phyloP scores from a whole-genome alignment of 179 eudicot genomes.

The Camellia oleifera region DNA sequence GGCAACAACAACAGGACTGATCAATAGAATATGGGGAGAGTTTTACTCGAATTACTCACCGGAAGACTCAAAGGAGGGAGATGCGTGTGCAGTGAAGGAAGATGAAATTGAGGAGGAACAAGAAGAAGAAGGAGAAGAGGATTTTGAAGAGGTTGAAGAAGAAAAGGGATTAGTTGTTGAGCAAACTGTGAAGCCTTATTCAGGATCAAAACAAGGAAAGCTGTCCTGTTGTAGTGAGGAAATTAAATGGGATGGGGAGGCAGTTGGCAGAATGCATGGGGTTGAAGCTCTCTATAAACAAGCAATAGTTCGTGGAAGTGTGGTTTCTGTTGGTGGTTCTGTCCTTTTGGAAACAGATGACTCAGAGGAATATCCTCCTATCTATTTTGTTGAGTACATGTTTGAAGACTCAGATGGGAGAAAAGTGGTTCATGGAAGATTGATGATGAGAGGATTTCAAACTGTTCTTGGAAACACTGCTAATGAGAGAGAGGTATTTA shows the following conservation, averaged over 20 bases:
- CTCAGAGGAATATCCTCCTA: slow-evolving; percentile 35
- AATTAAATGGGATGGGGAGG: slow-evolving; percentile 65
- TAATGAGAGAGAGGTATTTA: slow-evolving; percentile 81
- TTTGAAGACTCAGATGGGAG: slow-evolving; percentile 62
- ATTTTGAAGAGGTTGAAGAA: slow-evolving; percentile 39
- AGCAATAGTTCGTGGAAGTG: slow-evolving; percentile 56
- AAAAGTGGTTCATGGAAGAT: slow-evolving; percentile 81
- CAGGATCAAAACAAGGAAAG: slow-evolving; percentile 38
- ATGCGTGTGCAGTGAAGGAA: slow-evolving; percentile 37
- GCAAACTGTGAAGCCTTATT: slow-evolving; percentile 33
- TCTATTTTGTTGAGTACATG: slow-evolving; percentile 82
- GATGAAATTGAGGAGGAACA: slow-evolving; percentile 62
- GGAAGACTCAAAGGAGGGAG: slow-evolving; percentile 54
- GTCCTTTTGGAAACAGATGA: slow-evolving; percentile 57
- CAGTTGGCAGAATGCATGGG: slow-evolving; percentile 35
- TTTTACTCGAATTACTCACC: slow-evolving; percentile 78
- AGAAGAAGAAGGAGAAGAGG: slow-evolving; percentile 62
- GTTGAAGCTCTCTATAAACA: slow-evolving; percentile 44
- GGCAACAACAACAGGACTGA: slow-evolving; percentile 88
- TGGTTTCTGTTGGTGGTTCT: slow-evolving; percentile 51
- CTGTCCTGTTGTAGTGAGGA: slow-evolving; percentile 29
- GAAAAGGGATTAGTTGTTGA: slow-evolving; percentile 22
- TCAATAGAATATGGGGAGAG: slow-evolving; percentile 93
- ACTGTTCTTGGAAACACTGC: slow-evolving; percentile 80
- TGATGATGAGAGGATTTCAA: slow-evolving; percentile 68